Conservation (phyloP, 148 eudicot genomes). For the Simmondsia chinensis region DNA sequence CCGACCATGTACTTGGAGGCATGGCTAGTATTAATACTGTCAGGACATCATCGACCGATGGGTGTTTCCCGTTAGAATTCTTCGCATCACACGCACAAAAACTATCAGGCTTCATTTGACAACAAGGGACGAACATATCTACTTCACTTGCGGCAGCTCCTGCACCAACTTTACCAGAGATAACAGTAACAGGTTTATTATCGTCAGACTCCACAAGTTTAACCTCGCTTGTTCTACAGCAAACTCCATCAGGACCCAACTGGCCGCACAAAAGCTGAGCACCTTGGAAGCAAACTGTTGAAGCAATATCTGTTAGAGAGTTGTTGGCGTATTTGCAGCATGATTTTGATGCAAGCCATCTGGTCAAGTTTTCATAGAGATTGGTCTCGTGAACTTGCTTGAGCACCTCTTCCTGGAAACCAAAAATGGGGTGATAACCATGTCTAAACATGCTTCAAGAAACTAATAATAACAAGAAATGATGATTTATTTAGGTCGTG, state of each 20-base stretch:
- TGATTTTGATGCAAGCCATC: conserved; percentile 17
- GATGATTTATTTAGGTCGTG: too few relatives aligned
- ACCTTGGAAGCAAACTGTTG: conserved; percentile 33
- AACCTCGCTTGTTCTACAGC: conserved; percentile 8
- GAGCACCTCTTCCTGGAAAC: conserved; percentile 34
- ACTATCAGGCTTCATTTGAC: conserved; percentile 10
- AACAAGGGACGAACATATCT: conserved; percentile 30
- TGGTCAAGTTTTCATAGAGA: conserved; percentile 18
- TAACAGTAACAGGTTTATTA: conserved; percentile 8
- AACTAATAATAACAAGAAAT: background rate
- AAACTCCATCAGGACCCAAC: conserved; percentile 6
- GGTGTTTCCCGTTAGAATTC: conserved; percentile 11
- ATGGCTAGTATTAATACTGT: conserved; percentile 30
- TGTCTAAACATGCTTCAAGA: background rate
- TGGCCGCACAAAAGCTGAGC: conserved; percentile 25
- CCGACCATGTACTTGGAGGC: conserved; percentile 35
- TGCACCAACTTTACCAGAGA: conserved; percentile 22
- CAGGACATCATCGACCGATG: conserved; percentile 24
- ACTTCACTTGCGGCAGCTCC: conserved; percentile 11
- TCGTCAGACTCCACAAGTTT: conserved; percentile 11
- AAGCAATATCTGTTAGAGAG: conserved; percentile 22
- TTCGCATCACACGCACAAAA: conserved; percentile 3
- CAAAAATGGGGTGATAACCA: background rate
- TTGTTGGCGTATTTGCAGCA: conserved; percentile 7
- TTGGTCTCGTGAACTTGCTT: conserved; percentile 37